A percentile compares a stretch with the other conserved stretches of the same genome.
phyloP scores from a whole-genome alignment of 2,329 filamentous ascomycete genomes.

The Fragosphaeria purpurea region DNA sequence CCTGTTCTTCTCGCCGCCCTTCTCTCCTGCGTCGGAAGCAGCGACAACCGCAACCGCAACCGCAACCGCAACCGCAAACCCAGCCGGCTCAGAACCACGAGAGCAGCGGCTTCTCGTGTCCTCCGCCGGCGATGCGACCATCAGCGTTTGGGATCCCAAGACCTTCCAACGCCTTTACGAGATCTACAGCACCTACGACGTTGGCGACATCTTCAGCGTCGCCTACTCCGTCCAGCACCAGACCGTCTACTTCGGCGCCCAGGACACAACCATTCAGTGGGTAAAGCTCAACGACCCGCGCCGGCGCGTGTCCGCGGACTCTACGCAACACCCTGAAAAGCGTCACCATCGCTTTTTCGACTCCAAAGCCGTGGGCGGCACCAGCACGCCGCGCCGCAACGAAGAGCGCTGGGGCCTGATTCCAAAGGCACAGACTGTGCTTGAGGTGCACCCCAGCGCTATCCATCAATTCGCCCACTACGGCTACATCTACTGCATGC shows the following conservation, averaged over 20 bases:
- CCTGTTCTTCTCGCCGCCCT: conserved; percentile 67
- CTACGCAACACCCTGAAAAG: conserved; percentile 61
- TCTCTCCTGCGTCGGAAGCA: conserved; percentile 50
- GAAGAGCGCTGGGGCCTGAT: conserved; percentile 47
- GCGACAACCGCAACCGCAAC: neutral
- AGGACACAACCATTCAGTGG: conserved; percentile 96
- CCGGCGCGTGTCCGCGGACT: conserved; percentile 48
- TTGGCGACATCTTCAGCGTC: conserved; percentile 94
- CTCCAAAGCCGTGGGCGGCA: conserved; percentile 74
- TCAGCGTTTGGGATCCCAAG: conserved; percentile 84
- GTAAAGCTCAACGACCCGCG: conserved; percentile 60
- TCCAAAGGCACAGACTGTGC: conserved; percentile 42
- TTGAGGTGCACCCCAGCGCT: conserved; percentile 74
- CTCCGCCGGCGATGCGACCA: conserved; percentile 82
- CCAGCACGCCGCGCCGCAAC: conserved; percentile 62
- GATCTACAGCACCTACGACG: conserved; percentile 86
- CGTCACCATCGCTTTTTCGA: conserved; percentile 88
- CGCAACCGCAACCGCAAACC: too few relatives aligned
- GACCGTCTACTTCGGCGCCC: conserved; percentile 82
- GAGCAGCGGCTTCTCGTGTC: conserved; percentile 61
- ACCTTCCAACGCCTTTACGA: conserved; percentile 72
- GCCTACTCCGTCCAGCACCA: conserved; percentile 71
- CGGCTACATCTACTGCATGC: conserved; percentile 95
- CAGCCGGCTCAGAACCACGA: neutral
- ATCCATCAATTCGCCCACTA: conserved; percentile 86